Percentiles rank a stretch among this genome's conserved stretches.
phyloP scores from a whole-genome alignment of 352 stramenopile species.

The Globisporangium carolinianum region DNA sequence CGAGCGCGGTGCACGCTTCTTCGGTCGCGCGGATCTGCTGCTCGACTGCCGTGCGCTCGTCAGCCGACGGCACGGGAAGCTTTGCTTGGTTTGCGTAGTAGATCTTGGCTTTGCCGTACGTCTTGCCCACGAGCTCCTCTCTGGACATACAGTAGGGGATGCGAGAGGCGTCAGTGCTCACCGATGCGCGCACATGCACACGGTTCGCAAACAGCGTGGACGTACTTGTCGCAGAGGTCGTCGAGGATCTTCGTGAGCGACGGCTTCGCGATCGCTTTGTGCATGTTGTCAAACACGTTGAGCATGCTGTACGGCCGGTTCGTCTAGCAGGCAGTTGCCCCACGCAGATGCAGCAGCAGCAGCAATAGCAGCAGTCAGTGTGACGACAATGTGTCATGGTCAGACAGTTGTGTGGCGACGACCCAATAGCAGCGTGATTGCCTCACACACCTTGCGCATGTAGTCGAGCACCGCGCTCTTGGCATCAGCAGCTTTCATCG shows the following conservation, averaged over 20 bases:
- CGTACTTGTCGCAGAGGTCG: constrained; percentile 55
- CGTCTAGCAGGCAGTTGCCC: constrained; percentile 20
- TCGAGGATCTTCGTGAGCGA: constrained; percentile 74
- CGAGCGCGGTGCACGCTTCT: constrained; percentile 31
- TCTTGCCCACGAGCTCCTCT: constrained; percentile 57
- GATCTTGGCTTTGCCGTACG: constrained; percentile 77
- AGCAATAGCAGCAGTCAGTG: not conserved
- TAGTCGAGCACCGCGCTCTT: constrained; percentile 57
- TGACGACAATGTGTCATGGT: too few species aligned
- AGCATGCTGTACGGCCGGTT: constrained; percentile 81
- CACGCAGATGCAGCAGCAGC: constrained; percentile 1
- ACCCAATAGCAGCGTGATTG: too few species aligned
- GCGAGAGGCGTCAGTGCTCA: too few species aligned
- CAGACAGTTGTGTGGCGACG: too few species aligned
- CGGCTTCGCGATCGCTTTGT: constrained; percentile 62
- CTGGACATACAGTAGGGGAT: constrained; percentile 9
- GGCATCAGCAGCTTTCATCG: constrained; percentile 37
- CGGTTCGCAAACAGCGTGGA: not conserved
- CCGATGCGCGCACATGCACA: too few species aligned
- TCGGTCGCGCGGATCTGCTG: constrained; percentile 45
- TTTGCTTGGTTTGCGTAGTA: constrained; percentile 81
- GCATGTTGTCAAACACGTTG: constrained; percentile 84
- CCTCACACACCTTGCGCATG: constrained; percentile 48
- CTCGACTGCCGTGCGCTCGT: constrained; percentile 32
- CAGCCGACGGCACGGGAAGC: constrained; percentile 44